A percentile compares a stretch with the other conserved stretches of the same genome.
Evolutionary conservation across 2,329 filamentous ascomycete species (phyloP).

Genomic region (Sclerotinia sclerotiorum): DNA sequence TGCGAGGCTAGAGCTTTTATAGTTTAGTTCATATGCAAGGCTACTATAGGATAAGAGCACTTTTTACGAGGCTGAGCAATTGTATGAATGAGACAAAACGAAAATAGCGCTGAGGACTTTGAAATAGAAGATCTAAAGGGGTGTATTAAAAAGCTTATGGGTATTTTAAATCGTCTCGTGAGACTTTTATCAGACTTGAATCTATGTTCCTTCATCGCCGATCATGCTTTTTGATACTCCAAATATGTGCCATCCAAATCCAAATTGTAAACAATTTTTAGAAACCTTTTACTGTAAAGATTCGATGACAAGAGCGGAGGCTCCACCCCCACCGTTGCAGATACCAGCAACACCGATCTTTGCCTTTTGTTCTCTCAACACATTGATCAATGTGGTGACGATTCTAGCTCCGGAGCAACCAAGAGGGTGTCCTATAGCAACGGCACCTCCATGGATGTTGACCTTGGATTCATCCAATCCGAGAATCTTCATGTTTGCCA

Average conservation of each 20-base stretch:
- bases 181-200: background rate
- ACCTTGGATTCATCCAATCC: slow-evolving; percentile 78
- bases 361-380: slow-evolving; percentile 84
- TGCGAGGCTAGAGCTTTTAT: background rate
- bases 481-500: slow-evolving; percentile 94
- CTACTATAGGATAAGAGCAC: background rate
- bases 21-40: slow-evolving; percentile 17
- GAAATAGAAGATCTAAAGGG: background rate
- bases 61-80: background rate
- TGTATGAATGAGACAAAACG: background rate
- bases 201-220: slow-evolving; percentile 1
- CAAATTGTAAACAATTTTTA: background rate
- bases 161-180: slow-evolving; percentile 1
- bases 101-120: background rate
- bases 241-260: slow-evolving; percentile 12
- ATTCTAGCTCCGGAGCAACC: slow-evolving; percentile 94
- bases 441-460: slow-evolving; percentile 92
- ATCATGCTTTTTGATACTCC: slow-evolving; percentile 19
- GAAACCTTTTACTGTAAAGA: slow-evolving; percentile 36
- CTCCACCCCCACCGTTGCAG: slow-evolving; percentile 96
- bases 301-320: slow-evolving; percentile 91
- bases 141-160: slow-evolving; percentile 10
- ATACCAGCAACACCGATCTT: slow-evolving; percentile 95
- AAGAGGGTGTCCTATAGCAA: slow-evolving; percentile 92
- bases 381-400: slow-evolving; percentile 82